Conservation (phyloP, 495 filamentous ascomycete genomes). For the Hypoxylon subgilvum region DNA sequence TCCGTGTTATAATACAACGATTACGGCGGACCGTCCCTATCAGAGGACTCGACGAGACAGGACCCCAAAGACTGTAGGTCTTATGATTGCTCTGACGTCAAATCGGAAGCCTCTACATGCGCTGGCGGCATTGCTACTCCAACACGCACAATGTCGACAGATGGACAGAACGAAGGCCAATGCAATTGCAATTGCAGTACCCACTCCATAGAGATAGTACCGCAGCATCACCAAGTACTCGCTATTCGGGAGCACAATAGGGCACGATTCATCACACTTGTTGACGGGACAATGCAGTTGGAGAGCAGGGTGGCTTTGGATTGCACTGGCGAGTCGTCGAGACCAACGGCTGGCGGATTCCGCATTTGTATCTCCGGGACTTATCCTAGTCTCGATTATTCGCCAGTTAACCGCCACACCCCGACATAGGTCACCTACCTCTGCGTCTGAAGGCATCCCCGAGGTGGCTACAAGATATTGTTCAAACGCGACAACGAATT, state of each 20-base stretch:
- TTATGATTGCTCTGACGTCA: too few species aligned
- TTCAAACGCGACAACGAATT: background rate
- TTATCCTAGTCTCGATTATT: background rate
- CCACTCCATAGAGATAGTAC: background rate
- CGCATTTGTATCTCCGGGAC: background rate
- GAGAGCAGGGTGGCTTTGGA: background rate
- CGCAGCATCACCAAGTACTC: background rate
- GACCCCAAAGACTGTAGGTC: background rate
- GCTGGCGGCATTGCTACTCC: background rate
- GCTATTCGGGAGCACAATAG: background rate
- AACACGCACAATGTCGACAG: background rate
- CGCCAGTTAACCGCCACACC: background rate
- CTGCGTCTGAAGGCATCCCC: background rate
- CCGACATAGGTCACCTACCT: background rate
- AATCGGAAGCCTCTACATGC: background rate
- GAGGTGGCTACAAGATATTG: background rate
- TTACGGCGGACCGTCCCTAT: too few species aligned
- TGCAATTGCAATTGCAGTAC: background rate
- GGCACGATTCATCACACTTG: background rate
- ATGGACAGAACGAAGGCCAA: background rate
- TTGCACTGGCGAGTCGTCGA: background rate
- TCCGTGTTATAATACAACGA: too few species aligned
- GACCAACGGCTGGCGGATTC: background rate
- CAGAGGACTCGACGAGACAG: background rate
- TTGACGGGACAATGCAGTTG: background rate